Percentiles rank a stretch among this genome's conserved stretches.
Evolutionary conservation across 2,329 filamentous ascomycete species (phyloP).

Genomic region (Talaromyces funiculosus): DNA sequence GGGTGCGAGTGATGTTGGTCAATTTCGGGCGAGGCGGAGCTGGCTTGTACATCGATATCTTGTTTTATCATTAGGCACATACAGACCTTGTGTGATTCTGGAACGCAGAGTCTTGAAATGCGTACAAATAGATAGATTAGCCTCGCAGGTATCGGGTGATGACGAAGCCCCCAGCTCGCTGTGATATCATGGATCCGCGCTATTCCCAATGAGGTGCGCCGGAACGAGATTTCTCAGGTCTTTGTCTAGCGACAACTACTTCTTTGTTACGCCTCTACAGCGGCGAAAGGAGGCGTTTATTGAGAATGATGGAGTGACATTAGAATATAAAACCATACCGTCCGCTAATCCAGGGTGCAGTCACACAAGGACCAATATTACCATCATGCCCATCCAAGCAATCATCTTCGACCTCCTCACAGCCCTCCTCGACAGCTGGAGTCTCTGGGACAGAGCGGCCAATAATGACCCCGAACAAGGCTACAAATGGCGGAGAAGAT

Average conservation of each 20-base stretch:
- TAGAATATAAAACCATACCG: neutral
- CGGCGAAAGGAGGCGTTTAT: neutral
- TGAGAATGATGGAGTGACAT: neutral
- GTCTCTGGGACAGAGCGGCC: conserved; percentile 27
- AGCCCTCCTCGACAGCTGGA: conserved; percentile 38
- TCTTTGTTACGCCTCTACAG: neutral
- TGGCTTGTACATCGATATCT: neutral
- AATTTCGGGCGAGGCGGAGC: neutral
- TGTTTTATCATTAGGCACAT: neutral
- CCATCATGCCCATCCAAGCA: conserved; percentile 18
- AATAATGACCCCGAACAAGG: conserved; percentile 17
- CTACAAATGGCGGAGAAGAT: conserved; percentile 32
- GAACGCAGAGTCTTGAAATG: neutral
- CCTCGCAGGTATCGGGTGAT: neutral
- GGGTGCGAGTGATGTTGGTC: conserved; percentile 2
- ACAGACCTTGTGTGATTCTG: no score
- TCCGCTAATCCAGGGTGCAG: neutral
- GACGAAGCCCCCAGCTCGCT: no score
- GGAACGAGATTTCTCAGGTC: neutral
- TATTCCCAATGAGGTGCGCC: conserved; percentile 1
- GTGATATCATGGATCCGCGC: neutral
- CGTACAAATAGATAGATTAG: neutral
- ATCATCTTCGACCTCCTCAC: conserved; percentile 41
- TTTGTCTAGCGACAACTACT: neutral
- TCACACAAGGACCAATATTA: neutral